Evolutionary conservation across 2,329 filamentous ascomycete species (phyloP), one percentile per base, ranked within the genome.

Genomic region (Nigrograna mackinnonii): DNA sequence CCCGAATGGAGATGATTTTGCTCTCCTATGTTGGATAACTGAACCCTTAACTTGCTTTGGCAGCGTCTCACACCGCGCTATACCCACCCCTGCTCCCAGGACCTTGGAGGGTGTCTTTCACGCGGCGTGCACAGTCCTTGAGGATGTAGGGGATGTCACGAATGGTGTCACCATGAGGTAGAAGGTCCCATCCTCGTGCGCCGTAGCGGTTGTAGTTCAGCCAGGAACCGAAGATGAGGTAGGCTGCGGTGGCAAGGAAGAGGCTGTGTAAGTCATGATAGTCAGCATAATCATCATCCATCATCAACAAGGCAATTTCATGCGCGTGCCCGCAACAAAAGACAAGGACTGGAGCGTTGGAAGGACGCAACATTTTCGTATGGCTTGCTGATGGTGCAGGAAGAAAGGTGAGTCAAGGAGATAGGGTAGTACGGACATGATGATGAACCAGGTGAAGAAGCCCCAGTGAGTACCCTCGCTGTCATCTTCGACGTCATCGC

Each of bases 191-290:
- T 43, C 94, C 94, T 33, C 92, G 82, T 39, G 92, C 91, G 35
- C 92, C 92, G 70, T 96, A 96, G 49, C 91, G 88, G 75, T 91
- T 96, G 79, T 97, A 97, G 77, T 97, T 97, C 67, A 97, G 84
- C 94, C 94, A 99, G 16, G 91, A 95, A 52, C 92, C 91, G 64
- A 97, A 97, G 67, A 97, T 96, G 53, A 99, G 85, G 73, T 97
- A 99, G 18, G 91, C 76, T 2, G 94, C 90, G 30, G 84, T 86
- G 34, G 82, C 82, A 49, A 97, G 79, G 80, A 99, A 99, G 46
- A 86, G 73, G 55, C 91, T 96, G 53, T 16, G 22, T n/a, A n/a
- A n/a, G n/a, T n/a, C n/a, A 12, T 39, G 6, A 6, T 1, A 21
- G 39, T 58, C 47, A 58, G 52, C 40, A 43, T 13, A 2, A 17